Percentiles rank a stretch among this genome's conserved stretches.
phyloP scores from a whole-genome alignment of 192 early-diverging fungal species.

The Coemansia furcata region DNA sequence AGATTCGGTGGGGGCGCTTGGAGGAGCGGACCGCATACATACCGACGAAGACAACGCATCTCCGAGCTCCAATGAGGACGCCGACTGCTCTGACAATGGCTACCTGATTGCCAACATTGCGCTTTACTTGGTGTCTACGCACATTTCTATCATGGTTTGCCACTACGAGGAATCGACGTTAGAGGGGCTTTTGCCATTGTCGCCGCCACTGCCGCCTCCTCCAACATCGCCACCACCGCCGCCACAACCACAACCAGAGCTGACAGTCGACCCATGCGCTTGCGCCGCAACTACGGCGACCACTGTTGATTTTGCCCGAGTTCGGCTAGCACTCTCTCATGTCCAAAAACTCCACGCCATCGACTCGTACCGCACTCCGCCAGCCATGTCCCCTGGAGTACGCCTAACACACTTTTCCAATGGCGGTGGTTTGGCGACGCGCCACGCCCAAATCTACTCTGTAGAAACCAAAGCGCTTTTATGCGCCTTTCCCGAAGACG shows the following conservation, averaged over 20 bases:
- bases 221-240: neutral
- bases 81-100: neutral
- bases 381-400: neutral
- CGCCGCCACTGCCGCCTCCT: conserved; percentile 7
- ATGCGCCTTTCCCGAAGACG: conserved; percentile 50
- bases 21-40: neutral
- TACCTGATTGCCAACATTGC: conserved; percentile 53
- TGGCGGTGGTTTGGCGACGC: conserved; percentile 23
- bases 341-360: conserved; percentile 37
- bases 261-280: conserved; percentile 14
- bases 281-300: conserved; percentile 32
- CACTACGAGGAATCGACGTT: conserved; percentile 39
- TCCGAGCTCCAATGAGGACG: neutral
- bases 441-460: conserved; percentile 51
- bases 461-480: conserved; percentile 31
- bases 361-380: conserved; percentile 7
- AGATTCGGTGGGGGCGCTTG: conserved; percentile 27
- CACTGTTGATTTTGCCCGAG: conserved; percentile 27
- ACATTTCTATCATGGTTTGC: conserved; percentile 42
- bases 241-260: neutral
- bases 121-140: conserved; percentile 46
- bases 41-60: conserved; percentile 6
- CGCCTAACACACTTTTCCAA: neutral
- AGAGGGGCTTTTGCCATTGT: conserved; percentile 14
- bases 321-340: conserved; percentile 36